A percentile compares a stretch with the other conserved stretches of the same genome.
phyloP scores from a whole-genome alignment of 768 basidiomycete genomes.

The Porpolomopsis calyptriformis region DNA sequence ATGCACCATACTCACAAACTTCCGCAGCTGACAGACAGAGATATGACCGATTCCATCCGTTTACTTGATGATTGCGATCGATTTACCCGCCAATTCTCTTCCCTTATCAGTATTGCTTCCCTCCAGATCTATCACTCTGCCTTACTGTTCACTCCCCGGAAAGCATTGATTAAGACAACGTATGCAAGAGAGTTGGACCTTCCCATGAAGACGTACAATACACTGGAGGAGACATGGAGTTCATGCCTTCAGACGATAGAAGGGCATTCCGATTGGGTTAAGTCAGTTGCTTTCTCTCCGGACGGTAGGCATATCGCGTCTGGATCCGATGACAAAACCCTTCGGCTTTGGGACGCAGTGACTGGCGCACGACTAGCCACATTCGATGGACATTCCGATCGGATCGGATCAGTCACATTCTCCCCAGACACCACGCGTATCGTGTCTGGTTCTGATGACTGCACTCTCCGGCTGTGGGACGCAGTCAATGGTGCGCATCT shows the following conservation, averaged over 20 bases:
- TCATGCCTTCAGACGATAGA: slow-evolving; percentile 2
- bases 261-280: slow-evolving; percentile 8
- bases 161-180: not conserved
- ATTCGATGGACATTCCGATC: too few species aligned
- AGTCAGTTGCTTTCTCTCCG: slow-evolving; percentile 18
- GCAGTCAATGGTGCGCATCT: too few species aligned
- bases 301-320: slow-evolving; percentile 16
- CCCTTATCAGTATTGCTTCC: not conserved
- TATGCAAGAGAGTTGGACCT: not conserved
- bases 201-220: not conserved
- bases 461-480: too few species aligned
- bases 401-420: too few species aligned
- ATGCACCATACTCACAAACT: not conserved
- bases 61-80: too few species aligned
- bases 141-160: slow-evolving; percentile 1
- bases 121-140: slow-evolving; percentile 1
- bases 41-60: too few species aligned
- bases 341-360: too few species aligned
- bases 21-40: not conserved
- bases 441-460: too few species aligned
- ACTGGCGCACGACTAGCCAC: too few species aligned
- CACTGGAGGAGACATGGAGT: not conserved
- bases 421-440: too few species aligned
- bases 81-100: not conserved
- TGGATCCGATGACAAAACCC: slow-evolving; percentile 9